Base-by-base conservation (phyloP, 2,329 filamentous ascomycete species). In the Penicillium brevicompactum region DNA sequence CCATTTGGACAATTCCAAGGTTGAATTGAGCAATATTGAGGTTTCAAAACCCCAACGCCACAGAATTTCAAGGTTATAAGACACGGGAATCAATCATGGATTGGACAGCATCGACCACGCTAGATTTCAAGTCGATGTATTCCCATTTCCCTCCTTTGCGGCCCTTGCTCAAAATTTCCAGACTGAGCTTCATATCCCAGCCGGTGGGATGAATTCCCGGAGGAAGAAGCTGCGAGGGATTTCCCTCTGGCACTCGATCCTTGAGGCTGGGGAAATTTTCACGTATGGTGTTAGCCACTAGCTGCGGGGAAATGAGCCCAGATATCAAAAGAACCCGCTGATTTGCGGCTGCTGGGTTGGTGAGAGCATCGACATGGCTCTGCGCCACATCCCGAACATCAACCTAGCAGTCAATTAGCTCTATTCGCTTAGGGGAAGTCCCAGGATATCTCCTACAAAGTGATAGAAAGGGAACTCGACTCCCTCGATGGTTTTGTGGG, bases 201-300 rank as follows among this genome's bases (percentile, higher is more conserved):
- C 59, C 57, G 5, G 66, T 63, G 3, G 63, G 61, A 13, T 63
- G 42, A 4, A 69, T 48, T 6, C 60, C 63, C 8, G 52, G 22
- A 10, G 66, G 64, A 14, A 67, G 52, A 5, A 59, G 55, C 47
- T 63, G 50, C 1, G 45, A 54, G 11, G 66, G 65, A 14, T 78
- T 76, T 1, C 77, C 73, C 1, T 67, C 73, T 0, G 83, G 83
- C 57, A 85, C 61, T 53, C 71, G 70, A 44, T 80, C 78, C 24
- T 66, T 70, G 38, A 82, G 75, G 52, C 82, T 79, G 1, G 82
- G 81, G 63, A 85, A 84, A 58, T 76, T 72, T 53, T 71, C 70
- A 48, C 78, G 73, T 44, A 82, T 74, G 7, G 76, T 68, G 11
- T 74, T 72, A 13, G 73, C 75, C 43, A 85, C 49, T 76, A 68